phyloP scores from a whole-genome alignment of 2,329 filamentous ascomycete species.

The Phialophora tarda region DNA sequence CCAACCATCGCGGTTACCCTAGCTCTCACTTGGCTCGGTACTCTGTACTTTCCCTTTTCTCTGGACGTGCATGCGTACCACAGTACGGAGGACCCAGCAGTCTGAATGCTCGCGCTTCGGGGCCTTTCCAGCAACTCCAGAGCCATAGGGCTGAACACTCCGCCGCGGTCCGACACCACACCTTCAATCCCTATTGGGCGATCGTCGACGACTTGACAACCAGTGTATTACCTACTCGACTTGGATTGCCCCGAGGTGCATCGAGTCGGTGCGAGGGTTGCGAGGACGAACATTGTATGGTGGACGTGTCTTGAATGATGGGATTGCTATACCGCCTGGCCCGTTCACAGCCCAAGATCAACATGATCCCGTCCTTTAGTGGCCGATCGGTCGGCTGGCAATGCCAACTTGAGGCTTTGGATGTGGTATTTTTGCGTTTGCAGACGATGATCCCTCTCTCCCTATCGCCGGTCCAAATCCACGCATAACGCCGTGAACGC shows the following conservation, averaged over 20 bases:
- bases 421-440: conserved; percentile 16
- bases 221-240: background rate
- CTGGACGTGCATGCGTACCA: background rate
- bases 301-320: background rate
- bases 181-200: background rate
- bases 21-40: background rate
- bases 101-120: background rate
- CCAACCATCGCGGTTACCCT: background rate
- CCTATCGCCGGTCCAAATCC: background rate
- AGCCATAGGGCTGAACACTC: conserved; percentile 8
- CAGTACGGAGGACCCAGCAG: no score
- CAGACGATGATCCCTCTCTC: conserved; percentile 2
- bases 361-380: background rate
- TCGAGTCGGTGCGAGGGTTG: background rate
- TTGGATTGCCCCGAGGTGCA: background rate
- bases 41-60: background rate
- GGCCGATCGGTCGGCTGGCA: background rate
- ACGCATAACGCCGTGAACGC: background rate
- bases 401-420: conserved; percentile 4
- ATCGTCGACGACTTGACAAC: background rate
- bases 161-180: background rate
- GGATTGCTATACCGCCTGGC: background rate
- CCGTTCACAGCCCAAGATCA: background rate
- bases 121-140: background rate
- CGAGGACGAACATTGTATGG: background rate